Evolutionary conservation across 2,329 filamentous ascomycete species (phyloP), one percentile per base, ranked within the genome.

Genomic region (Paracorniculantispora psalliotae): DNA sequence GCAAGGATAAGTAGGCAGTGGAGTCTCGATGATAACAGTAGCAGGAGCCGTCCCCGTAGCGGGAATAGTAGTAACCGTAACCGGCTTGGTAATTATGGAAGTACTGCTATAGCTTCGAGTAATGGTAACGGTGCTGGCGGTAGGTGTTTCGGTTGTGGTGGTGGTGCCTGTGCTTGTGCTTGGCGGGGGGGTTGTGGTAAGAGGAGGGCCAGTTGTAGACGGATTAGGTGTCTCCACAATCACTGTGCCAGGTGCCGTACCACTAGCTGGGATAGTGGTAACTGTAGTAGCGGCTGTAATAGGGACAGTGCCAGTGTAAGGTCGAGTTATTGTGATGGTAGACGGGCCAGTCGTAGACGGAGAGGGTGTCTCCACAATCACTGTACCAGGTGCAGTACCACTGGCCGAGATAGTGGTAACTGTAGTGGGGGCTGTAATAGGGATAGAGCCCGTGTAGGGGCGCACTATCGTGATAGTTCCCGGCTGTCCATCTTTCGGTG

Each of bases 21-120:
- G 51, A 13, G 51, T 55, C 39, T 55, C n/a, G 13, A 55, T 15
- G 37, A 55, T 55, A 13, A 55, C 35, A 28, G 51, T 55, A 6
- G 35, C 51, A 33, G 51, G 51, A 21, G 12, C 19, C 4, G 51
- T 55, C 3, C 51, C 51, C n/a, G 37, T 39, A 2, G 35, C 19
- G 7, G 51, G 35, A 21, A 55, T 44, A 3, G 50, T 37, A 21
- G 51, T 44, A 6, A 55, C 37, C 5, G 51, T 55, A 4, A 35
- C 39, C 17, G 51, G 51, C 17, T 37, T 37, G 5, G 51, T 55
- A 17, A 55, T 55, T 4, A 37, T 8, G 10, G 41, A 8, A 8
- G 41, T 44, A 8, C 41, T n/a, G 41, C 9, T 44, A 21, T 44
- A 44, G 41, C 9, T 8, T 10, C 7, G 7, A 17, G 9, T n/a